phyloP scores from a whole-genome alignment of 2,329 filamentous ascomycete species.

The Ophiostoma himal-ulmi region DNA sequence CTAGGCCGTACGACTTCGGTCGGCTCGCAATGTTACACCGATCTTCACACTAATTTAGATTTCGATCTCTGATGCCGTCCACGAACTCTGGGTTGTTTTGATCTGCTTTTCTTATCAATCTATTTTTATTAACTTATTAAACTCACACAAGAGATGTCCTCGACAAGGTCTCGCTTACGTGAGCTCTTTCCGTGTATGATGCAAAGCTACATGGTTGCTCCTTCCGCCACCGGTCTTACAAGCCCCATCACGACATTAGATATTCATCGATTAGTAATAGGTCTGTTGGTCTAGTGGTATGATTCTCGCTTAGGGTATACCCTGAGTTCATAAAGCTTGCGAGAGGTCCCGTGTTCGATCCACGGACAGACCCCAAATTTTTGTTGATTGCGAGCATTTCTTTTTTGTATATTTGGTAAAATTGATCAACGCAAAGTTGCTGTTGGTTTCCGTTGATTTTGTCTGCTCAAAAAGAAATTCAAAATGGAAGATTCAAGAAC shows the following conservation, averaged over 20 bases:
- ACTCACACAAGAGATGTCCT: no score
- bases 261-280: neutral
- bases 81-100: neutral
- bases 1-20: neutral
- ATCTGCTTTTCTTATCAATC: neutral
- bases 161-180: neutral
- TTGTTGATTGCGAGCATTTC: neutral
- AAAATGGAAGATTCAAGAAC: no score
- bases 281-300: slow-evolving; percentile 52
- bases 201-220: neutral
- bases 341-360: slow-evolving; percentile 14
- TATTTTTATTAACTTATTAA: neutral
- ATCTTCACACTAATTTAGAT: neutral
- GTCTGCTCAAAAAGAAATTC: no score
- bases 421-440: neutral
- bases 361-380: slow-evolving; percentile 9
- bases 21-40: neutral
- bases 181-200: neutral
- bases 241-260: neutral
- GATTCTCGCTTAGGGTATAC: slow-evolving; percentile 57
- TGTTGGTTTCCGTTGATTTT: neutral
- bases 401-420: neutral
- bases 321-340: slow-evolving; percentile 11
- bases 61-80: neutral
- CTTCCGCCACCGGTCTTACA: neutral